Base-by-base conservation (phyloP, 2,329 filamentous ascomycete species). In the Pseudogymnoascus sp. region DNA sequence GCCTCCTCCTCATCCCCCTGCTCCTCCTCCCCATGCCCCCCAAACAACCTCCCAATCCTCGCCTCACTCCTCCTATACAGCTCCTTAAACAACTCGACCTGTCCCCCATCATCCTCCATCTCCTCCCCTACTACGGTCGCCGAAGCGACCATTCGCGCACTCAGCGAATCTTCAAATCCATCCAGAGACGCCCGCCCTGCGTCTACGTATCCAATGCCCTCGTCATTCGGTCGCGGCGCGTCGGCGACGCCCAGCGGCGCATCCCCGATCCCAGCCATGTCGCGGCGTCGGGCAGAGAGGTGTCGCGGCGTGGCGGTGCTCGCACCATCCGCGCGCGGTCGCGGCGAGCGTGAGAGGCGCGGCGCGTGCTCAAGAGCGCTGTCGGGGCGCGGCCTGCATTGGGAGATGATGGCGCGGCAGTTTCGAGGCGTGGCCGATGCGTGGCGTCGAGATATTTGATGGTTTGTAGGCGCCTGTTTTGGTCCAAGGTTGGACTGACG, bases 41-140 rank as follows among this genome's bases (percentile, higher is more conserved):
- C 80, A 73, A 96, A 96, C n/a, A 97, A 79, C 44, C 85, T 80
- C 66, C 86, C 84, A 71, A 97, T 87, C 76, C 86, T 88, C 69
- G 85, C 82, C 76, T 97, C 91, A 70, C 85, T 88, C 75, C 84
- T 84, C 72, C 84, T 85, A 80, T 90, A 96, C 63, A 93, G 79
- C 64, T 91, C 86, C 74, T 86, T 85, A 76, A 97, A 95, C 72
- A 87, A 80, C 72, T 85, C 81, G 76, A 89, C 75, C 72, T 80
- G 87, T 74, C 86, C 82, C 69, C 84, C 83, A 73, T 93, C 89
- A 60, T 91, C 88, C 71, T 88, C 80, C 76, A 86, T 74, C 72
- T 82, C 80, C 67, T 73, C 75, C 67, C 81, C 80, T 71, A 76
- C 76, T 76, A 77, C 74, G 74, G 76, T 76, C 68, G 73, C 78